Evolutionary conservation across 129 eudicot species (phyloP), one percentile per base, ranked within the genome.

Genomic region (Chrysanthemum seticuspe): DNA sequence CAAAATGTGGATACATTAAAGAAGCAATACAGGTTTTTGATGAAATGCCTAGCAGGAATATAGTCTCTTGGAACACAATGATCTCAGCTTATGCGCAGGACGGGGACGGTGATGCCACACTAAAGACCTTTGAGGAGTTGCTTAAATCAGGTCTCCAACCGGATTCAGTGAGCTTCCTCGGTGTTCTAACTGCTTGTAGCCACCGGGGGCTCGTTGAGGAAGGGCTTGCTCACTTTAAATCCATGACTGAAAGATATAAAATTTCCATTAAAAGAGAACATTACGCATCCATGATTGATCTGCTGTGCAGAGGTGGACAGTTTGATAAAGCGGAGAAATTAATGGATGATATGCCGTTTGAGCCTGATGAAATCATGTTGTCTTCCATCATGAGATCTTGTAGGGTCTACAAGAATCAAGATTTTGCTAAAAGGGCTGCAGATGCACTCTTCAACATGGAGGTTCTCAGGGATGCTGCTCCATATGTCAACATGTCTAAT

Each of bases 41-140:
- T n/a, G 95, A 89, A 74, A 92, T 92, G 94, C 95, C 98, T 23
- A 40, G 64, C 53, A 87, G 86, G 69, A 92, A 92, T 74, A 51
- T 62, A 34, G 91, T 89, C 60, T 83, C 91, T 2, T 92, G 96
- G 98, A 92, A 92, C 75, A 87, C 91, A 5, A 50, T 89, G 87
- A 81, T 92, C 52, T 81, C 89, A 13, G 96, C 96, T 25, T 92
- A 89, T 60, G 96, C 95, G 45, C 96, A 85, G 55, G 82, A 85
- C 55, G 98, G 96, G 50, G 95, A 92, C 14, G 96, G 85, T 18
- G 85, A 87, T 55, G 84, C 96, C 54, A 87, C 98, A 13, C 56
- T 92, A 31, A 71, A 76, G 61, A 78, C 86, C 47, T 92, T 89
- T 29, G 74, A 77, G 11, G 85, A 87, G 76, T 82, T 92, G 91